phyloP scores from a whole-genome alignment of 495 filamentous ascomycete genomes.

The Aspergillus baeticus region DNA sequence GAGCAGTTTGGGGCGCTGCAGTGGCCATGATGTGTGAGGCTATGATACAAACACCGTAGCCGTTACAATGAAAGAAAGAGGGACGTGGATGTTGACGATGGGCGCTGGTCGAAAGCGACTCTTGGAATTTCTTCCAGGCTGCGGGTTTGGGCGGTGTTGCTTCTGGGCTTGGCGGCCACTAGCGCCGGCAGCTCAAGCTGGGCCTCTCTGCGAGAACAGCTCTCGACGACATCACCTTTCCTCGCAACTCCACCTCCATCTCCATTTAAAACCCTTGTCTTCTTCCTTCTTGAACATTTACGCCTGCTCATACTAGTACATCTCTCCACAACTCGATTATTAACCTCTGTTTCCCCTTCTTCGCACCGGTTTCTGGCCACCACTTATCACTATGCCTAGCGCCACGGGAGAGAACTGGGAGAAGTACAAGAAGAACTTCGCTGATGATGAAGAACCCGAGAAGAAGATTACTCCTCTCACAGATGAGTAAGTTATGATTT shows the following conservation, averaged over 20 bases:
- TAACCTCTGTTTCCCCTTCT: slow-evolving; percentile 8
- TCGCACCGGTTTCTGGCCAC: slow-evolving; percentile 22
- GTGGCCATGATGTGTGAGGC: slow-evolving; percentile 61
- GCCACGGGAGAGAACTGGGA: slow-evolving; percentile 94
- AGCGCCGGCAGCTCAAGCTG: slow-evolving; percentile 32
- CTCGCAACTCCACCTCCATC: slow-evolving; percentile 19
- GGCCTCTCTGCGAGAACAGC: slow-evolving; percentile 26
- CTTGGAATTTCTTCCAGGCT: slow-evolving; percentile 50
- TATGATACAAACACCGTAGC: slow-evolving; percentile 29
- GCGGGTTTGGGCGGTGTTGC: slow-evolving; percentile 57
- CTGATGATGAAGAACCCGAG: slow-evolving; percentile 94
- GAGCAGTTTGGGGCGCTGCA: slow-evolving; percentile 51
- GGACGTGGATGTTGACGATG: slow-evolving; percentile 19
- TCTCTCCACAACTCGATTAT: neutral
- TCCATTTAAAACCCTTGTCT: slow-evolving; percentile 5
- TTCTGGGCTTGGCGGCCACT: slow-evolving; percentile 44
- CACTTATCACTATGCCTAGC: slow-evolving; percentile 68
- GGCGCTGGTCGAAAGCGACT: slow-evolving; percentile 26
- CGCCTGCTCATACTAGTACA: neutral
- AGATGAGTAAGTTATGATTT: slow-evolving; percentile 95
- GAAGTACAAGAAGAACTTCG: slow-evolving; percentile 96
- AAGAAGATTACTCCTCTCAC: slow-evolving; percentile 98
- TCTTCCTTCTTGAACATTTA: neutral
- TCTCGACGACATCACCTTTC: slow-evolving; percentile 32
- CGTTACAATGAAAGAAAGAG: slow-evolving; percentile 19